Conservation (phyloP, 1,139 yeast species). For the Magnusiomyces paraingens region DNA sequence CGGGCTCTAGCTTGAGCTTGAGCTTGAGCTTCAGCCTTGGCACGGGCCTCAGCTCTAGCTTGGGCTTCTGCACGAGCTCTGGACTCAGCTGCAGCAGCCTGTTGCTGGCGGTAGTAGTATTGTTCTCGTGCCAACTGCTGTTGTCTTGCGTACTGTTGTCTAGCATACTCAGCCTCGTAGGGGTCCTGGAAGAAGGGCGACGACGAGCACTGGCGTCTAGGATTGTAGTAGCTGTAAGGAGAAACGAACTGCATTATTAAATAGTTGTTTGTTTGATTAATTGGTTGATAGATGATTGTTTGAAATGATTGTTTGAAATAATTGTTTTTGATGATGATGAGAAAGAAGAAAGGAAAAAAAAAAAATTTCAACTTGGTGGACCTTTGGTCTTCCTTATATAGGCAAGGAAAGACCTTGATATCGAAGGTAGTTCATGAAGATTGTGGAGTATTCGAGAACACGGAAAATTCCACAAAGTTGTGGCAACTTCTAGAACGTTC, state of each 20-base stretch:
- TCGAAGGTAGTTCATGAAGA: background rate
- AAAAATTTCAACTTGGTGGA: background rate
- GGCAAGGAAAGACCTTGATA: background rate
- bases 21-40: background rate
- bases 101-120: background rate
- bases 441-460: background rate
- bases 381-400: background rate
- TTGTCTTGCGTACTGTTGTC: background rate
- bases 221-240: background rate
- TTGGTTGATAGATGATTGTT: background rate
- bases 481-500: background rate
- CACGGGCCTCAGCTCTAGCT: background rate
- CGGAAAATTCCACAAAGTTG: background rate
- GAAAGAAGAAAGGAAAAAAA: background rate
- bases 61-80: background rate
- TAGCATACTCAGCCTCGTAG: background rate
- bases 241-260: background rate
- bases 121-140: background rate
- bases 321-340: background rate
- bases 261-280: background rate
- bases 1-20: background rate
- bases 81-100: background rate
- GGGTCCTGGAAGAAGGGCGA: background rate
- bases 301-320: background rate
- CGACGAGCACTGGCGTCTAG: background rate